These are phyloP conservation scores for Annulohypoxylon stygium DNA, from an alignment of 495 filamentous ascomycete genomes.

Conservation along the genomic window DNA sequence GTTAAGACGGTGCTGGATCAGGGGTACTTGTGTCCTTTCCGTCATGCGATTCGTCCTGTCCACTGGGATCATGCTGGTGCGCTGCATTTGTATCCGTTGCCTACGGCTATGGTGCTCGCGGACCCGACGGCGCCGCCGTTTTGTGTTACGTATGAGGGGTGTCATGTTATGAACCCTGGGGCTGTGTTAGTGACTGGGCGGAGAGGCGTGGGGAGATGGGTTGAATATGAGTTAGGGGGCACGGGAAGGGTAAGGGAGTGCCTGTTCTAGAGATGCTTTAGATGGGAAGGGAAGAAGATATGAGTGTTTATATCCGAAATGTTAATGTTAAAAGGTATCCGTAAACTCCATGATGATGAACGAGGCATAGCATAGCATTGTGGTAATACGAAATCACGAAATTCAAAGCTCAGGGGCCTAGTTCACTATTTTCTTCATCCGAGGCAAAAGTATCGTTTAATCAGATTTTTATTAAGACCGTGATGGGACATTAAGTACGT, in stretches of 20 bases:
- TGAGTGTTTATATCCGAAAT: not conserved
- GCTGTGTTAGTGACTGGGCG: slow-evolving; percentile 73
- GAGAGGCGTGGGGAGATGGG: slow-evolving; percentile 77
- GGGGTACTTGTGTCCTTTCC: slow-evolving; percentile 88
- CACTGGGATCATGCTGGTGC: slow-evolving; percentile 85
- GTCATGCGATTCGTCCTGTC: slow-evolving; percentile 77
- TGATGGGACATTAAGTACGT: slow-evolving; percentile 29
- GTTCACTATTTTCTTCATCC: not conserved
- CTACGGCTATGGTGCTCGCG: slow-evolving; percentile 82
- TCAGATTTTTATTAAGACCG: slow-evolving; percentile 31
- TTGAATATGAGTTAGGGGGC: slow-evolving; percentile 81
- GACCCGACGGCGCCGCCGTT: slow-evolving; percentile 86
- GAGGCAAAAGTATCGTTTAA: slow-evolving; percentile 1
- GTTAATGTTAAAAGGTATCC: not conserved
- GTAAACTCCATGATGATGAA: slow-evolving; percentile 12
- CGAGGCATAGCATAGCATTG: slow-evolving; percentile 27
- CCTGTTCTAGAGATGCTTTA: slow-evolving; percentile 49
- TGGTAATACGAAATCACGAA: slow-evolving; percentile 22
- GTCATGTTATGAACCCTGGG: slow-evolving; percentile 95
- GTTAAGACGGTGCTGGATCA: slow-evolving; percentile 96
- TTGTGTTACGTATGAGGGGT: slow-evolving; percentile 90
- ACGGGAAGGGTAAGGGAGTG: slow-evolving; percentile 62
- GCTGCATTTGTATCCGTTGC: slow-evolving; percentile 87
- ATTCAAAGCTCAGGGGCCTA: not conserved
- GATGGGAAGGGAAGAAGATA: not conserved